Conservation (phyloP, 1,284 basidiomycete genomes). For the Malassezia obtusa region DNA sequence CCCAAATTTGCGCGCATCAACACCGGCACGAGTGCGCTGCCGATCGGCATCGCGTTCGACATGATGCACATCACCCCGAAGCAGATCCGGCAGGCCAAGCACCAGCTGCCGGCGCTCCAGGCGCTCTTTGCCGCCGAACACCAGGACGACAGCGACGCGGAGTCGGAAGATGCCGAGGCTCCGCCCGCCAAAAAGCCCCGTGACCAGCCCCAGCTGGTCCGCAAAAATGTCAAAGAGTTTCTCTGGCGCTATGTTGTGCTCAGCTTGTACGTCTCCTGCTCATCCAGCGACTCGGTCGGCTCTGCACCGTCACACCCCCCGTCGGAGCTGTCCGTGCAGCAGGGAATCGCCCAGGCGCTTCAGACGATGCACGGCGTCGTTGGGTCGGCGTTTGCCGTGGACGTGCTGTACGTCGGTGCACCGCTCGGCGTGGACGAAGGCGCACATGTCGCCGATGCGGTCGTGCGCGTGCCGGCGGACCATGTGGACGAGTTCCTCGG, state of each 20-base stretch:
- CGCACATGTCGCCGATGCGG: slow-evolving; percentile 1
- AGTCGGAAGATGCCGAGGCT: neutral
- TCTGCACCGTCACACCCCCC: neutral
- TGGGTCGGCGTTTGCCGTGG: slow-evolving; percentile 23
- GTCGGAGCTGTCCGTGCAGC: slow-evolving; percentile 15
- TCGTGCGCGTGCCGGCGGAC: slow-evolving; percentile 10
- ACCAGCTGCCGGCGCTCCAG: slow-evolving; percentile 64
- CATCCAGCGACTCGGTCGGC: neutral
- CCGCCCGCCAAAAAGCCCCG: neutral
- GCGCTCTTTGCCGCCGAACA: slow-evolving; percentile 59
- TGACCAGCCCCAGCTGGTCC: neutral
- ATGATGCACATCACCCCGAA: slow-evolving; percentile 62
- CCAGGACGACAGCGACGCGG: slow-evolving; percentile 51
- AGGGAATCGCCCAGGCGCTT: slow-evolving; percentile 19
- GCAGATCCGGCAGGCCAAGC: slow-evolving; percentile 69
- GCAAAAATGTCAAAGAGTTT: neutral
- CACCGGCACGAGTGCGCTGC: slow-evolving; percentile 23
- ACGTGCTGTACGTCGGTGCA: slow-evolving; percentile 21
- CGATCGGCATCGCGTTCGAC: slow-evolving; percentile 67
- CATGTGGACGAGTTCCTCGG: slow-evolving; percentile 3
- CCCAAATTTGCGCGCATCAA: slow-evolving; percentile 64
- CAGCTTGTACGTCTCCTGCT: neutral
- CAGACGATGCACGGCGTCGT: slow-evolving; percentile 18
- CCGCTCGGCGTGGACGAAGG: slow-evolving; percentile 4
- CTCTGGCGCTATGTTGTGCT: slow-evolving; percentile 10